Evolutionary conservation across 1,284 basidiomycete genomes (phyloP).

Genomic region (Sporisorium exsertum): DNA sequence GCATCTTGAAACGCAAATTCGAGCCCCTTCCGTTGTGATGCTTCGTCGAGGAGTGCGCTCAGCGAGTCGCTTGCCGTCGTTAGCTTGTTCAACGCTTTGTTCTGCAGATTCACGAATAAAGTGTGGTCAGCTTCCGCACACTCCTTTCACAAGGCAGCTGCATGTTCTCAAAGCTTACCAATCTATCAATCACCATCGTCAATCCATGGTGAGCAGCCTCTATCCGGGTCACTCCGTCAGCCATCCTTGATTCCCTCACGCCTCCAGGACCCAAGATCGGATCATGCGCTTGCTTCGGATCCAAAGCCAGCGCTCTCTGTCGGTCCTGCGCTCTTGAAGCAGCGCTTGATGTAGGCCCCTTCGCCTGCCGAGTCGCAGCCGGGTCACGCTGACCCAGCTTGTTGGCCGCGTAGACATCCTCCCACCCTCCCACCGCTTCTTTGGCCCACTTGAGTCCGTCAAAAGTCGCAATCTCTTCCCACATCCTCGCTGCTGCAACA

Average conservation of each 20-base stretch:
- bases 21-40: slow-evolving; percentile 41
- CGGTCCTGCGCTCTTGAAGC: slow-evolving; percentile 22
- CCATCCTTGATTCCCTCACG: slow-evolving; percentile 33
- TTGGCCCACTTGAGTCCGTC: slow-evolving; percentile 62
- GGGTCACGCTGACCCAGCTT: slow-evolving; percentile 30
- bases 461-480: slow-evolving; percentile 61
- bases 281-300: slow-evolving; percentile 30
- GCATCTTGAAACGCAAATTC: slow-evolving; percentile 52
- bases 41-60: slow-evolving; percentile 41
- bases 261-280: slow-evolving; percentile 36
- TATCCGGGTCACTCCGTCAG: slow-evolving; percentile 27
- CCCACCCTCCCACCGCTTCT: slow-evolving; percentile 53
- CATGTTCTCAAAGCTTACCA: slow-evolving; percentile 31
- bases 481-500: slow-evolving; percentile 41
- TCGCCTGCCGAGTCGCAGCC: slow-evolving; percentile 18
- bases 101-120: slow-evolving; percentile 12
- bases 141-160: no score
- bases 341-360: slow-evolving; percentile 4
- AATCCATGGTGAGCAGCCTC: slow-evolving; percentile 41
- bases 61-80: slow-evolving; percentile 41
- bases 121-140: not conserved
- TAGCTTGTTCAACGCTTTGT: slow-evolving; percentile 45
- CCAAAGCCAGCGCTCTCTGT: slow-evolving; percentile 25
- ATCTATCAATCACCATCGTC: slow-evolving; percentile 28
- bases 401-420: slow-evolving; percentile 42